phyloP scores from a whole-genome alignment of 2,329 filamentous ascomycete species.

The Penicillium sp. region DNA sequence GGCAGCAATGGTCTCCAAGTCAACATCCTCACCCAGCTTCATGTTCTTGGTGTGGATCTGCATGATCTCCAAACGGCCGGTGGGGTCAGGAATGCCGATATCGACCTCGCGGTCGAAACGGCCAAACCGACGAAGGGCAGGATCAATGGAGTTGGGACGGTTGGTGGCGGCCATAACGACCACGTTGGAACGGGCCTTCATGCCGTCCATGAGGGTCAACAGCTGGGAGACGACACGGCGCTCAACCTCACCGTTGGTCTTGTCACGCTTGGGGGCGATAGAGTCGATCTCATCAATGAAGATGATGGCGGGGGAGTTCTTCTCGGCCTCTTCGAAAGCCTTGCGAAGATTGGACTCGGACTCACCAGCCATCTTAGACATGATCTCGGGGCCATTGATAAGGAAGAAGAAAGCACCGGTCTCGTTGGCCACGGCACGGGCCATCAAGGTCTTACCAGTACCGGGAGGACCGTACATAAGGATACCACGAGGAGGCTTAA shows the following conservation, averaged over 20 bases:
- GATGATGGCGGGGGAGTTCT: constrained; percentile 98
- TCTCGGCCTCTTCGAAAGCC: constrained; percentile 99
- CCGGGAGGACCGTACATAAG: constrained; percentile 94
- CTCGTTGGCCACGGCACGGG: constrained; percentile 97
- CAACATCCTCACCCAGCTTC: constrained; percentile 96
- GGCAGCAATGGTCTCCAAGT: constrained; percentile 92
- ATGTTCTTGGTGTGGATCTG: constrained; percentile 99
- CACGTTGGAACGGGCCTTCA: constrained; percentile 98
- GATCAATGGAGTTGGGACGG: constrained; percentile 97
- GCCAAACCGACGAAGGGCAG: constrained; percentile 94
- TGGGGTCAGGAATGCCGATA: constrained; percentile 96
- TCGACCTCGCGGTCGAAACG: constrained; percentile 99
- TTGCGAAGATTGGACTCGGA: constrained; percentile 97
- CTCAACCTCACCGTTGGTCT: constrained; percentile 99
- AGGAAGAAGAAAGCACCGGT: constrained; percentile 99
- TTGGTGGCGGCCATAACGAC: constrained; percentile 99
- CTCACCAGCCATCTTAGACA: constrained; percentile 99
- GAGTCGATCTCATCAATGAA: constrained; percentile 99
- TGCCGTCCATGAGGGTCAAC: constrained; percentile 96
- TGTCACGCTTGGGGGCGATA: constrained; percentile 98
- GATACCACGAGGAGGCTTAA: constrained; percentile 98
- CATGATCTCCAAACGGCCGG: constrained; percentile 96
- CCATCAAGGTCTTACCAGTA: constrained; percentile 99
- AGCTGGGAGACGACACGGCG: constrained; percentile 97
- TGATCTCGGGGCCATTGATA: constrained; percentile 99